Evolutionary conservation across 1,284 basidiomycete genomes (phyloP).

Genomic region (Leccinum fuscescens): DNA sequence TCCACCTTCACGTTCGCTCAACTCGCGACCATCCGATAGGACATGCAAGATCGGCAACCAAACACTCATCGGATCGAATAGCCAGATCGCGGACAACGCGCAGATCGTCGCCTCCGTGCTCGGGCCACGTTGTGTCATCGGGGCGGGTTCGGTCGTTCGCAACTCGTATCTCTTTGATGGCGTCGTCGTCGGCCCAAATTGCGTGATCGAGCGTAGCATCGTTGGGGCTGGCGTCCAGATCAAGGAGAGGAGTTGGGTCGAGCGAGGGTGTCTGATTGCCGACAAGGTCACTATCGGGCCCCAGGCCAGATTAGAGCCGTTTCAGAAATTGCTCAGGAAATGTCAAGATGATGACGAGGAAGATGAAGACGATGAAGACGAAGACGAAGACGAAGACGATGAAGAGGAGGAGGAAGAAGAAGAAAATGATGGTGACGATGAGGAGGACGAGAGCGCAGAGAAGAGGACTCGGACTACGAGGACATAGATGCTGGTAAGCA

Average conservation of each 20-base stretch:
- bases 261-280: constrained; percentile 74
- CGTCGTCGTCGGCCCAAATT: constrained; percentile 74
- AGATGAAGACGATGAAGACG: constrained; percentile 30
- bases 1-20: background rate
- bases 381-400: constrained; percentile 33
- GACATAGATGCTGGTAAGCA: constrained; percentile 60
- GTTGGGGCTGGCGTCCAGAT: constrained; percentile 76
- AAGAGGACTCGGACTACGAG: constrained; percentile 62
- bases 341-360: constrained; percentile 36
- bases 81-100: constrained; percentile 62
- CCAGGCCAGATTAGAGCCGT: constrained; percentile 65
- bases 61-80: constrained; percentile 76
- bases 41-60: constrained; percentile 84
- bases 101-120: constrained; percentile 72
- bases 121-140: constrained; percentile 71
- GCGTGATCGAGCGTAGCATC: constrained; percentile 74
- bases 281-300: constrained; percentile 80
- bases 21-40: constrained; percentile 32
- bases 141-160: constrained; percentile 58
- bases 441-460: constrained; percentile 39
- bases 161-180: constrained; percentile 84
- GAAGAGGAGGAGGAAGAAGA: constrained; percentile 29
- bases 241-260: constrained; percentile 61
- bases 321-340: constrained; percentile 66
- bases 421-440: constrained; percentile 31